Conservation (phyloP, 345 rosid species). For the Rhizophora mangle region DNA sequence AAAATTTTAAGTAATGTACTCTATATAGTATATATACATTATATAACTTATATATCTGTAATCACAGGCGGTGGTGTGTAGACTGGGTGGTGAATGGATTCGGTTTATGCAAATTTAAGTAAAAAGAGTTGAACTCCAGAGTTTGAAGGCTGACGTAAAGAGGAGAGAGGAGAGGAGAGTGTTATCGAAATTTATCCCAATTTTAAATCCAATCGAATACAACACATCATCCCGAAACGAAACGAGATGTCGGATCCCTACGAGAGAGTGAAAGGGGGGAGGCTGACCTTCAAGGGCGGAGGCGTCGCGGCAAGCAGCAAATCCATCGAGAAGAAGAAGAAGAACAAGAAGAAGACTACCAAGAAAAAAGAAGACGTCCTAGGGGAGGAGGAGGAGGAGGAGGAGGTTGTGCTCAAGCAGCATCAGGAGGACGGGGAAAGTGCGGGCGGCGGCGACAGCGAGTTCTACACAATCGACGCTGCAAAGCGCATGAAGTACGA, state of each 20-base stretch:
- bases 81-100: too few relatives aligned
- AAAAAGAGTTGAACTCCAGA: too few relatives aligned
- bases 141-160: too few relatives aligned
- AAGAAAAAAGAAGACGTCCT: constrained; percentile 12
- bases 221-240: neutral
- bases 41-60: too few relatives aligned
- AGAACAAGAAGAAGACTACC: constrained; percentile 43
- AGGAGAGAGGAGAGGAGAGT: too few relatives aligned
- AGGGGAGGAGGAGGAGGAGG: constrained; percentile 14
- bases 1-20: too few relatives aligned
- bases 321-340: constrained; percentile 59
- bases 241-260: constrained; percentile 62
- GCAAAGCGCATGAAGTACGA: constrained; percentile 82
- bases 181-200: too few relatives aligned
- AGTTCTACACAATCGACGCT: constrained; percentile 74
- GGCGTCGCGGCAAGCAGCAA: constrained; percentile 56
- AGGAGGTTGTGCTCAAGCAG: constrained; percentile 1
- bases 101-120: too few relatives aligned
- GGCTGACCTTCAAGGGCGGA: constrained; percentile 78
- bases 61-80: too few relatives aligned
- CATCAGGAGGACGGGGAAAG: neutral
- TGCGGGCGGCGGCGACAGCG: constrained; percentile 25
- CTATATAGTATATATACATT: too few relatives aligned
- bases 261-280: constrained; percentile 65
- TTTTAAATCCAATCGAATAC: neutral